Evolutionary conservation across 495 filamentous ascomycete genomes (phyloP), one percentile per base, ranked within the genome.

Genomic region (Aspergillus bridgeri): DNA sequence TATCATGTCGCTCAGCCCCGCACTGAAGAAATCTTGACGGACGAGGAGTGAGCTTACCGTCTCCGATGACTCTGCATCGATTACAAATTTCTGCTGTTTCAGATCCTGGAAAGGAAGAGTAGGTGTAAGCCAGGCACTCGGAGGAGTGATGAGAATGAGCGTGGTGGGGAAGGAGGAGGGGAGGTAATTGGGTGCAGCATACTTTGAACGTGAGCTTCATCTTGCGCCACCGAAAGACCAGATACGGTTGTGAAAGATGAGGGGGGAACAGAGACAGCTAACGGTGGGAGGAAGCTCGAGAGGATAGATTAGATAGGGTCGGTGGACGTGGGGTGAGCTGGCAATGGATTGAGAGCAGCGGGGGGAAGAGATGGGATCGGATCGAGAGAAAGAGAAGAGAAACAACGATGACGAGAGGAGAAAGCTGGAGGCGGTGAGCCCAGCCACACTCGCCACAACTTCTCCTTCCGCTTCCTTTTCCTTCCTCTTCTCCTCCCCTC

Each of bases 81-180:
- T 86, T 57, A 85, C 81, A 73, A 98, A 98, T 81, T 96, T 97
- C 68, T 96, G 90, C 71, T 98, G 93, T 80, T 96, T 97, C 66
- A 98, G 81, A 76, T 98, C 94, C 92, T 95, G 61, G 29, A 59
- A 24, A 54, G 44, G 29, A 53, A 44, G 29, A 53, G 58, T 47
- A 44, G 59, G 59, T 24, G 15, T 23, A 43, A 9, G 54, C 70
- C 59, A 71, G 62, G 42, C 5, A 17, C n/a, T 9, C 33, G 42
- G 5, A 21, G 49, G 29, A n/a, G 20, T n/a, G 42, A 19, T 48
- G 48, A 49, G 51, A 42, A 51, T 55, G 38, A 38, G 47, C 19
- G 23, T 59, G 53, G n/a, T n/a, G 56, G 58, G 61, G 63, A 62
- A 58, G 63, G 53, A 60, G 55, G 60, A n/a, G n/a, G n/a, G n/a